phyloP scores from a whole-genome alignment of 768 basidiomycete species.

The Suillus americanus region DNA sequence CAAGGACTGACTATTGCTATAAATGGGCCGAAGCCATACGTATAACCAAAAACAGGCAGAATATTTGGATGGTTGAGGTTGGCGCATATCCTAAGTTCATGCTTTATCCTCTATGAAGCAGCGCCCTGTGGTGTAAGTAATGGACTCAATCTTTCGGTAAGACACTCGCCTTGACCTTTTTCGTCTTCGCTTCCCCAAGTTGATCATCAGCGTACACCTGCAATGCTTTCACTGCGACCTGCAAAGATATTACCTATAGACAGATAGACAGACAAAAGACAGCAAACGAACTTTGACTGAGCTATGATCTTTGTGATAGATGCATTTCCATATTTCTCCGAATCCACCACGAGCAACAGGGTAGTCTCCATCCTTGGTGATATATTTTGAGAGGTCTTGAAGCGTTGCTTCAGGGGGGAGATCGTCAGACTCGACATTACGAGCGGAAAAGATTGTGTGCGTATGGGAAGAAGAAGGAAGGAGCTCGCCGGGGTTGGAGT shows the following conservation, averaged over 20 bases:
- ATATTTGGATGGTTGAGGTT: slow-evolving; percentile 19
- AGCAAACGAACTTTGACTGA: background rate
- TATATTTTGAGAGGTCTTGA: background rate
- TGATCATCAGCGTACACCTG: too few relatives aligned
- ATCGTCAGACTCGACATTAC: background rate
- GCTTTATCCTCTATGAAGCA: slow-evolving; percentile 14
- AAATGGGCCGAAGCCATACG: slow-evolving; percentile 20
- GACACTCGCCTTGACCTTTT: background rate
- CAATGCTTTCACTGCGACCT: too few relatives aligned
- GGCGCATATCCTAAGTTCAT: slow-evolving; percentile 23
- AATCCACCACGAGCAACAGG: slow-evolving; percentile 5
- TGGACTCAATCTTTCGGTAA: background rate
- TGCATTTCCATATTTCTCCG: slow-evolving; percentile 5
- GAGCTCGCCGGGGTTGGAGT: background rate
- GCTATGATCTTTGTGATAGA: rapidly evolving
- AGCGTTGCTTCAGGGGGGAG: background rate
- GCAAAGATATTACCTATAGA: too few relatives aligned
- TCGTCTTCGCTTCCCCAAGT: too few relatives aligned
- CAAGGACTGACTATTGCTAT: slow-evolving; percentile 23
- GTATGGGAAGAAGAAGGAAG: background rate
- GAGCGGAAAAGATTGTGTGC: background rate
- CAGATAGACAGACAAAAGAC: background rate
- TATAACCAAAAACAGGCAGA: slow-evolving; percentile 15
- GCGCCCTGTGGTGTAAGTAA: background rate
- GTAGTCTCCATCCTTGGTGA: background rate